phyloP scores from a whole-genome alignment of 208 protist species.

The Leishmania turanica region DNA sequence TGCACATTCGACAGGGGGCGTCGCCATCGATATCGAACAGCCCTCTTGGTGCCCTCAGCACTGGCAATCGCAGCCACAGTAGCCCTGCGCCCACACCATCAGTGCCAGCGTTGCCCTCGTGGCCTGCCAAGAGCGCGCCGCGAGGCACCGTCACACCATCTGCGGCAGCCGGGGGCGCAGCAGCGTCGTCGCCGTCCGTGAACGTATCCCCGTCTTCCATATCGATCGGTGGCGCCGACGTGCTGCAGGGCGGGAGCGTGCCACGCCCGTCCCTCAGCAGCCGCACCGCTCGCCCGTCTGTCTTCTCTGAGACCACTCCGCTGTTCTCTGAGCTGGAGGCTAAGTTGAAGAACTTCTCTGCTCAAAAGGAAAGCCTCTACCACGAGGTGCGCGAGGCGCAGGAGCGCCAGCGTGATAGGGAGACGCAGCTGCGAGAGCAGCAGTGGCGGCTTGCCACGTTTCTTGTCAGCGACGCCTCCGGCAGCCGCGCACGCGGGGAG shows the following conservation, averaged over 20 bases:
- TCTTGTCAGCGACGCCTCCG: conserved; percentile 47
- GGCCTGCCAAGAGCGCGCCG: neutral
- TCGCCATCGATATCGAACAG: neutral
- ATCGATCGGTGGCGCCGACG: neutral
- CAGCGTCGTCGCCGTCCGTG: neutral
- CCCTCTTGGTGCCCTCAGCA: neutral
- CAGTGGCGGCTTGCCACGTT: conserved; percentile 79
- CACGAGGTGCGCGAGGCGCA: conserved; percentile 69
- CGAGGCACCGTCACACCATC: conserved; percentile 21
- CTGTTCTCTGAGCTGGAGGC: conserved; percentile 58
- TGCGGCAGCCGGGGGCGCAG: neutral
- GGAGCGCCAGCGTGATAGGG: conserved; percentile 55
- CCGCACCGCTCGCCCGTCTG: conserved; percentile 29
- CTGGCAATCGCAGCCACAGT: neutral
- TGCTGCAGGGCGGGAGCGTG: conserved; percentile 9
- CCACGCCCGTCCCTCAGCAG: conserved; percentile 15
- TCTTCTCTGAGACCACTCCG: conserved; percentile 32
- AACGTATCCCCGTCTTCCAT: neutral
- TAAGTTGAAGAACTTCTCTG: conserved; percentile 54
- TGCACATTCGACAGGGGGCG: neutral
- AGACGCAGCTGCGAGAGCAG: conserved; percentile 65
- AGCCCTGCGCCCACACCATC: neutral
- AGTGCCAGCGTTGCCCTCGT: neutral
- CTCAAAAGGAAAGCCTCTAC: conserved; percentile 73
- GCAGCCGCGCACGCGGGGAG: conserved; percentile 30